These are phyloP conservation scores for Echinochloa phyllopogon DNA, from an alignment of 176 grass and related monocot species.

Conservation along the genomic window DNA sequence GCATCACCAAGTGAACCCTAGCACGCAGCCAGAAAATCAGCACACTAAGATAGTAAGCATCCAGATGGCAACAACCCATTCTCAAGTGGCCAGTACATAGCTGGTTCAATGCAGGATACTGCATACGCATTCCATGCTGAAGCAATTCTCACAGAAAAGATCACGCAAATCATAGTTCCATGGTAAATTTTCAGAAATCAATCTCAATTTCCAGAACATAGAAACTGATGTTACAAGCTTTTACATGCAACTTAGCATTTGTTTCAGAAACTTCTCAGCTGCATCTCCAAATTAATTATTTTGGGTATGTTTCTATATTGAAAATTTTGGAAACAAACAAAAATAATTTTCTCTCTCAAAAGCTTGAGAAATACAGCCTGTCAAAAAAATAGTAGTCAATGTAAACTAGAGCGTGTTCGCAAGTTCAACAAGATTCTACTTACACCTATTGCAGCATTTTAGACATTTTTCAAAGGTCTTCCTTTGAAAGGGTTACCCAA, in stretches of 20 bases:
- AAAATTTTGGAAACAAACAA: neutral
- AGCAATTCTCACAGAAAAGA: neutral
- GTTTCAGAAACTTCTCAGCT: neutral
- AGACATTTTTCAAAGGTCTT: too few relatives aligned
- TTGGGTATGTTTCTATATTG: neutral
- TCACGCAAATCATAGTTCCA: neutral
- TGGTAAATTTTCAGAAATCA: neutral
- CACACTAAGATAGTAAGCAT: too few relatives aligned
- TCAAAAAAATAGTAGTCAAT: too few relatives aligned
- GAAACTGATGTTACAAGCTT: too few relatives aligned
- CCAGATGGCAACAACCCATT: neutral
- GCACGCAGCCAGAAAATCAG: neutral
- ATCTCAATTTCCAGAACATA: constrained; percentile 19
- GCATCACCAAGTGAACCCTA: neutral
- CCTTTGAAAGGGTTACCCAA: too few relatives aligned
- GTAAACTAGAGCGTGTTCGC: too few relatives aligned
- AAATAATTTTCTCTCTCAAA: too few relatives aligned
- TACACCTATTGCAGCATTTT: too few relatives aligned
- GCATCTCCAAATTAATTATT: neutral
- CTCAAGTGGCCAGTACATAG: neutral
- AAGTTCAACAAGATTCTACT: too few relatives aligned
- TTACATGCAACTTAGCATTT: neutral
- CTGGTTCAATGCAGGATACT: neutral
- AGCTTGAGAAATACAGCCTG: too few relatives aligned
- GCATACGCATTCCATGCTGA: neutral